These are phyloP conservation scores for Termitomyces heimii DNA, from an alignment of 768 basidiomycete species.

Conservation along the genomic window DNA sequence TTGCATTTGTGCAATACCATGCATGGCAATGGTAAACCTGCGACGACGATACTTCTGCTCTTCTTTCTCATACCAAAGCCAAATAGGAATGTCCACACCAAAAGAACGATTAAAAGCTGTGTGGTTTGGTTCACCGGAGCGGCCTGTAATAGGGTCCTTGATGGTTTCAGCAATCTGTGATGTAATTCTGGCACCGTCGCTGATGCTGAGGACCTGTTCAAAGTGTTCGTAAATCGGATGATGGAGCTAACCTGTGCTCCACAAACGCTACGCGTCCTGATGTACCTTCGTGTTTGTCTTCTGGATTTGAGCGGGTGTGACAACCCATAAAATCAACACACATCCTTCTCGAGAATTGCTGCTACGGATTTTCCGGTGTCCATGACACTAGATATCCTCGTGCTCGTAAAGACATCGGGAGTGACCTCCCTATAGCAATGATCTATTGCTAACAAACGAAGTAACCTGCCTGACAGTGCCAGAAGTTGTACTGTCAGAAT, in stretches of 20 bases:
- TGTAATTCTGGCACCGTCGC: slow-evolving; percentile 16
- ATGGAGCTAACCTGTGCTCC: slow-evolving; percentile 15
- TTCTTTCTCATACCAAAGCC: slow-evolving; percentile 1
- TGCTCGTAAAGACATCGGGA: slow-evolving; percentile 30
- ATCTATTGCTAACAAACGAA: slow-evolving; percentile 27
- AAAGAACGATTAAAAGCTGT: slow-evolving; percentile 8
- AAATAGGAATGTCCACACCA: not conserved
- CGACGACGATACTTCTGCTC: slow-evolving; percentile 2
- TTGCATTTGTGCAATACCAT: not conserved
- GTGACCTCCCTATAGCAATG: slow-evolving; percentile 30
- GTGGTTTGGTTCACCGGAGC: slow-evolving; percentile 14
- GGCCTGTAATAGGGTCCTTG: slow-evolving; percentile 14
- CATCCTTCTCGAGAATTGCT: slow-evolving; percentile 18
- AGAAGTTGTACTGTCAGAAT: not conserved
- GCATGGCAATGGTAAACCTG: slow-evolving; percentile 1
- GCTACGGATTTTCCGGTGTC: slow-evolving; percentile 23
- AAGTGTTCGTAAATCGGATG: not conserved
- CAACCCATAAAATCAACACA: not conserved
- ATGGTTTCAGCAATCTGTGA: slow-evolving; percentile 22
- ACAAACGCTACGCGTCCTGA: slow-evolving; percentile 21
- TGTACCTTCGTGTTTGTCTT: slow-evolving; percentile 23
- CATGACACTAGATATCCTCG: slow-evolving; percentile 25
- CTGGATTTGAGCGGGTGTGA: slow-evolving; percentile 12
- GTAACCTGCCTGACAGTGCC: slow-evolving; percentile 10
- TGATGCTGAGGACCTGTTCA: slow-evolving; percentile 12